Conservation (phyloP, 2,329 filamentous ascomycete genomes). For the Cladosporium sp. region DNA sequence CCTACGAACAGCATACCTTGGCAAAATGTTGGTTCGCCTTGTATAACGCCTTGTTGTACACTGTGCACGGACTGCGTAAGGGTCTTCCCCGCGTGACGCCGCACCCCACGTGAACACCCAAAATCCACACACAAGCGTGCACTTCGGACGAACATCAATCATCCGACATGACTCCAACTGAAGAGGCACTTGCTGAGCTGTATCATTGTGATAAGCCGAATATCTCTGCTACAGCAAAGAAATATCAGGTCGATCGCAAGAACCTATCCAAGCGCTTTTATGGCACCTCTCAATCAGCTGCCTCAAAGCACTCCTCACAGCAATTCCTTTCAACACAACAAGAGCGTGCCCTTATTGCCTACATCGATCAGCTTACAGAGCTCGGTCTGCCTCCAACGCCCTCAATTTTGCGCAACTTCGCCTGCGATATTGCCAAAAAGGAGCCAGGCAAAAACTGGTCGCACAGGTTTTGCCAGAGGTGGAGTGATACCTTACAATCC, state of each 20-base stretch:
- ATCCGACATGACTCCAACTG: constrained; percentile 1
- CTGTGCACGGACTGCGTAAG: too few species aligned
- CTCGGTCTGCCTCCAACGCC: constrained; percentile 18
- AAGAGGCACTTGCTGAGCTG: constrained; percentile 2
- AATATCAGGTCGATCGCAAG: neutral
- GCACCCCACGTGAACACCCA: too few species aligned
- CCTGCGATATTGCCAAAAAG: constrained; percentile 14
- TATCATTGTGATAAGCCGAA: neutral
- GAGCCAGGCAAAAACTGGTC: constrained; percentile 17
- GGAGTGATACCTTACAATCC: constrained; percentile 15
- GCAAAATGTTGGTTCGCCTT: too few species aligned
- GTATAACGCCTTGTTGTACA: too few species aligned
- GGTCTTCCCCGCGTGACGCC: too few species aligned
- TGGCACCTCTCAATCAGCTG: neutral
- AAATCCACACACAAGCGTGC: too few species aligned
- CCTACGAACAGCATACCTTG: too few species aligned
- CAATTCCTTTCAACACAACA: constrained; percentile 3
- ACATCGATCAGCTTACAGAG: constrained; percentile 19
- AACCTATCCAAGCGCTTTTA: constrained; percentile 2
- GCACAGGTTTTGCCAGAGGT: constrained; percentile 16
- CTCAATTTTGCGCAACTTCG: constrained; percentile 19
- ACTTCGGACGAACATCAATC: too few species aligned
- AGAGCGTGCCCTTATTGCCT: constrained; percentile 17
- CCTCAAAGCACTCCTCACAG: neutral
- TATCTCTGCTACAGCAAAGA: neutral